Base-by-base conservation (phyloP, 208 protist species). In the Leishmania gerbilli region DNA sequence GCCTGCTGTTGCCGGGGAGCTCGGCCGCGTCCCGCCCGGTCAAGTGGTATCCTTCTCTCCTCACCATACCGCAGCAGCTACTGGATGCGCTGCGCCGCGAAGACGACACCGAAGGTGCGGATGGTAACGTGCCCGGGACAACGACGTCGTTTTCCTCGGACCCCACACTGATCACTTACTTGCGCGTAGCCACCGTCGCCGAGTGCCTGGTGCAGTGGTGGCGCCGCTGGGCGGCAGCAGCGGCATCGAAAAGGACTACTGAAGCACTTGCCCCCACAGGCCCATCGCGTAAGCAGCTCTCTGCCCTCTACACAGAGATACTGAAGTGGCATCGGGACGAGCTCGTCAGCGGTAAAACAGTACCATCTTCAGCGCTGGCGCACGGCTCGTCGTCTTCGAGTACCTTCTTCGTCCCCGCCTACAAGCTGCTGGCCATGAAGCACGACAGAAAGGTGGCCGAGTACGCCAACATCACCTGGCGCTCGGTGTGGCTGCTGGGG, bases 41-140 rank as follows among this genome's bases (percentile, higher is more conserved):
- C 15, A 95, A 95, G 84, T 97, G 94, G 92, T 89, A 79, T 79
- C 94, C 94, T 27, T 88, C 86, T 0, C 86, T 96, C n/a, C 84
- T 93, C n/a, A 93, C 87, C 2, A 79, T 95, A 24, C 94, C 94
- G 6, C 91, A 97, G 77, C 81, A 86, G 17, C 77, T 97, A 45
- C 89, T 97, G 56, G 56, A 94, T 45, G 82, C 86, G 9, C 77
- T 96, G 65, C 76, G 67, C 49, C 58, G 79, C 11, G 87, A 77
- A 21, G 89, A 89, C 51, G 85, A 87, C 2, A 45, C 13, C 2
- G 71, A 79, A 1, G 64, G 31, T 31, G 64, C 60, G 0, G 79
- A 74, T 68, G 58, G 74, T 42, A 19, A 6, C 21, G 8, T 21
- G 24, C 13, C n/a, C 62, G n/a, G 9, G n/a, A n/a, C 79, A 53